Base-by-base conservation (phyloP, 805 yeast genomes). In the Wickerhamomyces silvicola region DNA sequence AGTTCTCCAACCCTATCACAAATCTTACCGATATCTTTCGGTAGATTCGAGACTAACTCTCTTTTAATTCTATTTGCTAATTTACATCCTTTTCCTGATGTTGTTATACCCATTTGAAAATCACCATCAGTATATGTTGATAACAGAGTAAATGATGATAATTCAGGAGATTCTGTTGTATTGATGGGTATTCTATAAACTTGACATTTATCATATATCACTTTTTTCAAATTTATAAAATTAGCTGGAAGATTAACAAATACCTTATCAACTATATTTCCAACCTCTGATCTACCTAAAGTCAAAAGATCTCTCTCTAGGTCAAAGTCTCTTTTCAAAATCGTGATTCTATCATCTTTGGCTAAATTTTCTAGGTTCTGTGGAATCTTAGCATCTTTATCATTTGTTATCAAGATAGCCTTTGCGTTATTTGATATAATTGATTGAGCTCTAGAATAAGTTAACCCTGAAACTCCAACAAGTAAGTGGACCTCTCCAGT, bases 71-170 rank as follows among this genome's bases (percentile, higher is more conserved):
- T 67, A 33, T 78, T 72, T 1, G 95, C 94, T 31, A 88, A 62
- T 31, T 85, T 74, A 60, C 97, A 88, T 5, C 97, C 96, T 57
- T 82, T 82, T 0, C 95, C 94, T 17, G 78, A 72, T 0, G 97
- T 88, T 3, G 90, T 76, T 8, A 88, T 74, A 1, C 95, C 94
- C 32, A 88, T 44, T 54, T 83, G 90, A 56, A 88, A 75, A 31
- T 72, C 75, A 6, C 94, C 92, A 35, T 78, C 76, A 2, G 64
- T 60, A 49, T 72, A 74, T 0, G 88, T 75, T 0, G 96, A 81
- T 15, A 86, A 62, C 33, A 86, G 55, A 1, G 90, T 74, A 53
- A 88, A 88, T 0, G 88, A 75, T 33, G 92, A 82, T 17, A 69
- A 63, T 20, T 76, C 77, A 0, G 87, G 76, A 11, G 75, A 70